Base-by-base conservation (phyloP, 495 filamentous ascomycete species). In the Aspergillus kassunensis region DNA sequence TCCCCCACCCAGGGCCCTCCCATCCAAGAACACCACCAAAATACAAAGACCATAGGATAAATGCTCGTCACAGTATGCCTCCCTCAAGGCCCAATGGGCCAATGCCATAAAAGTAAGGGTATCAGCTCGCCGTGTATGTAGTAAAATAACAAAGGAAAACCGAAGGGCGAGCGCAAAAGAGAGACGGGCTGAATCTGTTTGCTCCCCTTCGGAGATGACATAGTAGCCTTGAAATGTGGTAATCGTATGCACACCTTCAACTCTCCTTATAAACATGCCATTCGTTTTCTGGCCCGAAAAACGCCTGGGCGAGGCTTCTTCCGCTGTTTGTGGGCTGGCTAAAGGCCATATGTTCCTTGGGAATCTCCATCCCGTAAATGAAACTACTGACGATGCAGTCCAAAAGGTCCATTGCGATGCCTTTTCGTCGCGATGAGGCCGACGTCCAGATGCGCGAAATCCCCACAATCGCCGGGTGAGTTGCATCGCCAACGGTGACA, bases 241-340 rank as follows among this genome's bases (percentile, higher is more conserved):
- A 31, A 51, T 40, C 9, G 35, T 31, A 41, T 29, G 24, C 23
- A 19, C 16, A 16, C 20, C 30, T 19, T 60, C 58, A 63, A 27
- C 57, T 62, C 53, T 77, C 76, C 42, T 71, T 64, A 64, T 79
- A 80, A 31, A 79, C 75, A 69, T 74, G 74, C 77, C 77, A 80
- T 42, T 68, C 70, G 49, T 68, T 67, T 34, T 73, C 66, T 2
- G 16, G 23, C 16, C 76, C 78, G 53, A 86, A 88, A 69, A 86
- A 89, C 34, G 73, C 75, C 63, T 79, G 73, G 10, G 86, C 86
- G 52, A 89, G 68, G 33, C 62, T 58, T 19, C 74, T 77, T 19
- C 86, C 86, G 59, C 82, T 87, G 59, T 83, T 84, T 2, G 85
- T 89, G n/a, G 85, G 84, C 58, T 89, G 86, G 61, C 84, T 88